Evolutionary conservation across 2,329 filamentous ascomycete genomes (phyloP).

Genomic region (Dothideomycetes sp.): DNA sequence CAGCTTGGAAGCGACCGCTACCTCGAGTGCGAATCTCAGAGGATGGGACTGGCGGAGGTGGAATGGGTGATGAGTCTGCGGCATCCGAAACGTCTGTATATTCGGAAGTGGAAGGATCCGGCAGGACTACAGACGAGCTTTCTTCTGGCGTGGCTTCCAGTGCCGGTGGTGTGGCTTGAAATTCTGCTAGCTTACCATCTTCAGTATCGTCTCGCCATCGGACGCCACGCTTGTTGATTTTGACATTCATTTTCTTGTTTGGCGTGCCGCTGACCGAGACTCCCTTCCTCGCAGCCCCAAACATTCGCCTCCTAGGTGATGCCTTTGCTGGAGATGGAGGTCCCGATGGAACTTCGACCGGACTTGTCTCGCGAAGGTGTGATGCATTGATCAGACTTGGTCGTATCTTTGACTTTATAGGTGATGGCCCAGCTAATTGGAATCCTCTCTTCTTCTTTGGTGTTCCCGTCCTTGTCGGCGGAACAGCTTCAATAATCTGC

Average conservation of each 20-base stretch:
- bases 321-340: constrained; percentile 40
- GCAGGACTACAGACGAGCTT: constrained; percentile 18
- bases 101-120: constrained; percentile 23
- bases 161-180: constrained; percentile 78
- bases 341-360: constrained; percentile 3
- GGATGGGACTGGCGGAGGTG: constrained; percentile 45
- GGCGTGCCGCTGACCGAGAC: constrained; percentile 60
- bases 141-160: constrained; percentile 45
- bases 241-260: constrained; percentile 56
- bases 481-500: constrained; percentile 52
- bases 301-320: constrained; percentile 72
- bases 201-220: constrained; percentile 90
- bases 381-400: constrained; percentile 19
- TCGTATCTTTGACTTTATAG: constrained; percentile 34
- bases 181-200: constrained; percentile 76
- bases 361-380: constrained; percentile 24
- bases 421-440: constrained; percentile 35
- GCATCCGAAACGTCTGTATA: constrained; percentile 10
- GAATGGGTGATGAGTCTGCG: constrained; percentile 45
- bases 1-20: constrained; percentile 70
- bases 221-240: constrained; percentile 58
- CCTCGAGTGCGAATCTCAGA: constrained; percentile 43
- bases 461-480: constrained; percentile 61
- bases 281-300: constrained; percentile 53
- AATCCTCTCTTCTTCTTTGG: constrained; percentile 57